Base-by-base conservation (phyloP, 805 yeast species). In the Kodamaea leandrae region DNA sequence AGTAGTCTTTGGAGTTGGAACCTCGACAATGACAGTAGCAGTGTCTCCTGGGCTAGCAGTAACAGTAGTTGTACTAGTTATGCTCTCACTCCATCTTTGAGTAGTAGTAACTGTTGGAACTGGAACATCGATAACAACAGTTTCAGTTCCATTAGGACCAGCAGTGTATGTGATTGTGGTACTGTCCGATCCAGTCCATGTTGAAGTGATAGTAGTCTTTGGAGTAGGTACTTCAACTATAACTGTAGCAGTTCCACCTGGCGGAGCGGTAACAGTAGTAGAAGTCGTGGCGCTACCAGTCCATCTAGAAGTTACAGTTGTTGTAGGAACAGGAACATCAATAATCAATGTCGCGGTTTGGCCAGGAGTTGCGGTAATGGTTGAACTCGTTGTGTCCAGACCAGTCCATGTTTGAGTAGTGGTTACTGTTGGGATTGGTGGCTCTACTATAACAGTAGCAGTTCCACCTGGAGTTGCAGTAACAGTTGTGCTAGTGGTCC, bases 201-300 rank as follows among this genome's bases (percentile, higher is more conserved):
- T 41, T 5, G 45, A 32, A 14, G 53, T 48, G 18, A 41, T 18
- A 2, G 52, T 45, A 12, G 43, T 44, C 9, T 37, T 29, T 24
- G 47, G 46, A 12, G 40, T 39, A 5, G 61, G 62, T 13, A 54
- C 54, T 17, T 46, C 48, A 16, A 58, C 58, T 12, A 45, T 49
- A 17, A 55, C 57, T 3, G 60, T 57, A 38, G 36, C 52, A 10
- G 62, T 59, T 14, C 42, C 48, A 4, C 45, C 45, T 14, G 48
- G 33, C 12, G 14, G n/a, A 18, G 39, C 41, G 19, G 26, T 21
- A 1, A 21, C n/a, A n/a, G 51, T 48, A 6, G 36, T 36, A 6
- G 46, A 29, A 6, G 39, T 26, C 7, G 46, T 36, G 16, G 6
- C 39, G 18, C 36, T 2, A 30, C 43, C 44, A 16, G 48, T 23